A percentile compares a stretch with the other conserved stretches of the same genome.
phyloP scores from a whole-genome alignment of 257 asterid genomes.

The Primulina tabacum region DNA sequence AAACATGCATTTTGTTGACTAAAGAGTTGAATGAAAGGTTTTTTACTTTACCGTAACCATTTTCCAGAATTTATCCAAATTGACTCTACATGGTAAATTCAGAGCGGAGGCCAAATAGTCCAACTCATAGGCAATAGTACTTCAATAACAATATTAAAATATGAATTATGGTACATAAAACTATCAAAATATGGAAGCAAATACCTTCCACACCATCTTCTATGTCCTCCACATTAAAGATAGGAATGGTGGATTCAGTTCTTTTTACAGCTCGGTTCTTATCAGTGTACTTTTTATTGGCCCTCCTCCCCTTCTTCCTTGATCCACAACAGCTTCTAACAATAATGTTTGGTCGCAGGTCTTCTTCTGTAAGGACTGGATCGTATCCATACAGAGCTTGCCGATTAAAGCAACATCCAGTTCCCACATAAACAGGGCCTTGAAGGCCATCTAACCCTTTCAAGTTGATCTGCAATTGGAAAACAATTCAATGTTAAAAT shows the following conservation, averaged over 20 bases:
- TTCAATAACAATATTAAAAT: too few species aligned
- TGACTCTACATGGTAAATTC: not conserved
- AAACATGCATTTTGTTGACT: not conserved
- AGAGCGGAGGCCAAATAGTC: not conserved
- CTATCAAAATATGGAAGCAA: not conserved
- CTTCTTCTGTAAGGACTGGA: constrained; percentile 56
- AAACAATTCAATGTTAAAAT: constrained; percentile 7
- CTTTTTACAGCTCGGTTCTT: constrained; percentile 38
- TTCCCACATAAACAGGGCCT: constrained; percentile 61
- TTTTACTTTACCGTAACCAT: not conserved
- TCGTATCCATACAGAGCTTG: constrained; percentile 55
- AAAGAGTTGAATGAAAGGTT: not conserved
- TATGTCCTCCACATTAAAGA: constrained; percentile 40
- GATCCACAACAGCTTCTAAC: constrained; percentile 65
- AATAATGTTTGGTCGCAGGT: constrained; percentile 55
- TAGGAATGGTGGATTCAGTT: constrained; percentile 44
- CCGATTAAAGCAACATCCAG: constrained; percentile 54
- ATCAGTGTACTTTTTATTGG: constrained; percentile 41
- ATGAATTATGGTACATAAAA: not conserved
- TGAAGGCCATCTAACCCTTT: constrained; percentile 59
- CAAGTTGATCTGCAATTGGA: constrained; percentile 45
- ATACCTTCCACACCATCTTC: constrained; percentile 51
- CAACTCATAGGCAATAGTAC: too few species aligned
- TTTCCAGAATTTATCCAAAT: not conserved
- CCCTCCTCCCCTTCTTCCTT: constrained; percentile 43